Base-by-base conservation (phyloP, 176 grass and related monocot genomes). In the Bonia amplexicaulis region DNA sequence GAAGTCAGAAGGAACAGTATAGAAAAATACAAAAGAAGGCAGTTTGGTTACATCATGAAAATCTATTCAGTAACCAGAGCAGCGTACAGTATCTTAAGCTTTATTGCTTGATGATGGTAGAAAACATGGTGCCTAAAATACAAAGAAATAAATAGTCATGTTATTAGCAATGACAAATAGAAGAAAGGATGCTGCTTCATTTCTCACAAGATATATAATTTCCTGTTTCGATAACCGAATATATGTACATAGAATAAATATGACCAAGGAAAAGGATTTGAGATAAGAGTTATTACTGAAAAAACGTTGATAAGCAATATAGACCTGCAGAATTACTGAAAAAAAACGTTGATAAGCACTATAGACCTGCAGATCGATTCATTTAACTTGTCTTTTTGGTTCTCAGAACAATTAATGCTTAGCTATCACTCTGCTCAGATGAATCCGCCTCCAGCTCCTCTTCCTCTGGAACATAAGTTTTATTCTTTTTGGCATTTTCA, bases 401-500 rank as follows among this genome's bases (percentile, higher is more conserved):
- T 83, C 42, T 79, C 41, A 44, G 25, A 60, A 26, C 9, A 76
- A 66, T 63, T 60, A 4, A n/a, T 55, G 57, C 63, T 87, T 76
- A 91, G 62, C 62, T 76, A 87, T 74, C 80, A 69, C 23, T 80
- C 42, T 90, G 41, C 61, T 75, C 69, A 65, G 80, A 84, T 69
- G 52, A 74, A 75, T 63, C 76, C 44, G 33, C 61, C 60, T 84
- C 54, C 12, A 47, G 12, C 1, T 62, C 76, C 49, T 69, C 80
- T 83, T 88, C 80, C 51, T 75, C 74, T 53, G 89, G 20, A 44
- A 41, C 23, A 84, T 80, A 75, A 48, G 76, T 55, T 64, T 71
- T 53, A 59, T 64, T 84, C 69, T 80, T 87, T 70, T 87, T 80
- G 76, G 59, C 59, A 71, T 73, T 80, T n/a, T 85, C 89, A 20